phyloP scores from a whole-genome alignment of 768 basidiomycete species.

The Astraeus odoratus region DNA sequence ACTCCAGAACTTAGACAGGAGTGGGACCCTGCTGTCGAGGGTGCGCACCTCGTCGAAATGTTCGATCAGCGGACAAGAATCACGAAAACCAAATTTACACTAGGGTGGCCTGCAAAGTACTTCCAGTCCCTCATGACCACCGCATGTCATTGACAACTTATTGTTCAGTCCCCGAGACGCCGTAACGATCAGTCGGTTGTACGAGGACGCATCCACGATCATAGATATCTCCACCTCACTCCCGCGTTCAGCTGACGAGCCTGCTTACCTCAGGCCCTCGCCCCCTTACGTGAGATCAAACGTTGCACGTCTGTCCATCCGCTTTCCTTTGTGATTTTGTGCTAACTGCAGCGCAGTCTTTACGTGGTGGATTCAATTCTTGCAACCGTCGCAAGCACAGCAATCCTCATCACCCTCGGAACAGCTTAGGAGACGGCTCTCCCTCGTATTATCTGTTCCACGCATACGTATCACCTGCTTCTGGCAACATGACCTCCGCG shows the following conservation, averaged over 20 bases:
- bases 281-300: constrained; percentile 91
- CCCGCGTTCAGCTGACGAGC: constrained; percentile 85
- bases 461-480: constrained; percentile 81
- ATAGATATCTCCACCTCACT: constrained; percentile 93
- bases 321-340: constrained; percentile 2
- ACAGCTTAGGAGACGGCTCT: constrained; percentile 24
- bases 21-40: constrained; percentile 93
- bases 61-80: constrained; percentile 83
- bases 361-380: constrained; percentile 88
- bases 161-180: constrained; percentile 80
- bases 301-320: constrained; percentile 51
- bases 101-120: constrained; percentile 97
- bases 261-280: constrained; percentile 82
- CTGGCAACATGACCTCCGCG: constrained; percentile 91
- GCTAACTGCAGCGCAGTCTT: constrained; percentile 46
- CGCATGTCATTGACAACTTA: constrained; percentile 6
- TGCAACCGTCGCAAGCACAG: constrained; percentile 34
- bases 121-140: constrained; percentile 25
- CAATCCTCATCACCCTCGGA: constrained; percentile 30
- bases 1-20: constrained; percentile 86
- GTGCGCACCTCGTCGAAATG: constrained; percentile 74
- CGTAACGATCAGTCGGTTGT: constrained; percentile 85
- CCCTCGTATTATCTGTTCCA: constrained; percentile 19
- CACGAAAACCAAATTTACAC: constrained; percentile 80
- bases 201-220: constrained; percentile 72